These are phyloP conservation scores for Knufia fluminis DNA, from an alignment of 2,329 filamentous ascomycete genomes.

Conservation along the genomic window DNA sequence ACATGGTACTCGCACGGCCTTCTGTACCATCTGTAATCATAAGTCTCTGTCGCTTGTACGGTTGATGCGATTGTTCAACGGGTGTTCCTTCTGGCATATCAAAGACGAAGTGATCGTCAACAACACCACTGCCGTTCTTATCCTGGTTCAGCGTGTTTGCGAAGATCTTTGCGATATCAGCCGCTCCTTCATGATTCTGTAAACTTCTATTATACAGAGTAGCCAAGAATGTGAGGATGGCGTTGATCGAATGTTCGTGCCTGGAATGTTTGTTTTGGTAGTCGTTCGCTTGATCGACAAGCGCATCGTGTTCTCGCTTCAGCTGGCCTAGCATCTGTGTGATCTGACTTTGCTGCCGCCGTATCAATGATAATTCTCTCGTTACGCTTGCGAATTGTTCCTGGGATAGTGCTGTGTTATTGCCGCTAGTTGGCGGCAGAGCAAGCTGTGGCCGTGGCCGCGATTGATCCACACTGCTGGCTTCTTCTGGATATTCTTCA, in stretches of 20 bases:
- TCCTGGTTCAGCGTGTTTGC: constrained; percentile 56
- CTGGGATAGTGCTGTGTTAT: constrained; percentile 41
- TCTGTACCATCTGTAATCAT: constrained; percentile 37
- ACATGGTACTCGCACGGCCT: constrained; percentile 30
- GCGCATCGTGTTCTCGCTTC: constrained; percentile 74
- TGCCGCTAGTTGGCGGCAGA: constrained; percentile 20
- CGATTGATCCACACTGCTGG: constrained; percentile 25
- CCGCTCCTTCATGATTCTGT: constrained; percentile 66
- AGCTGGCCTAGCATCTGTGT: constrained; percentile 71
- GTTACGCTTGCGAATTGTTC: constrained; percentile 71
- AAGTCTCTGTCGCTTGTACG: constrained; percentile 38
- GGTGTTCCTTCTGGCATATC: constrained; percentile 27
- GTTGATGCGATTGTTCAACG: constrained; percentile 28
- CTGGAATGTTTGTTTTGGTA: constrained; percentile 89
- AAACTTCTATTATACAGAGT: constrained; percentile 93
- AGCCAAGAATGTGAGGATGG: constrained; percentile 92
- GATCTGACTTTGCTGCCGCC: constrained; percentile 79
- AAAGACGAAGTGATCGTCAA: constrained; percentile 49
- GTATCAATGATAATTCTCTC: constrained; percentile 69
- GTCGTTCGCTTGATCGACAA: constrained; percentile 77
- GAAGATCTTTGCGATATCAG: constrained; percentile 78
- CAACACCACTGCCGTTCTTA: constrained; percentile 46
- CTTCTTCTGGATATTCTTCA: constrained; percentile 56
- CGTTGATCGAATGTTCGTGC: constrained; percentile 98
- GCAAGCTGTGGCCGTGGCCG: constrained; percentile 35